A percentile compares a stretch with the other conserved stretches of the same genome.
Evolutionary conservation across 306 rosid species (phyloP).

Genomic region (Vicia sativa): DNA sequence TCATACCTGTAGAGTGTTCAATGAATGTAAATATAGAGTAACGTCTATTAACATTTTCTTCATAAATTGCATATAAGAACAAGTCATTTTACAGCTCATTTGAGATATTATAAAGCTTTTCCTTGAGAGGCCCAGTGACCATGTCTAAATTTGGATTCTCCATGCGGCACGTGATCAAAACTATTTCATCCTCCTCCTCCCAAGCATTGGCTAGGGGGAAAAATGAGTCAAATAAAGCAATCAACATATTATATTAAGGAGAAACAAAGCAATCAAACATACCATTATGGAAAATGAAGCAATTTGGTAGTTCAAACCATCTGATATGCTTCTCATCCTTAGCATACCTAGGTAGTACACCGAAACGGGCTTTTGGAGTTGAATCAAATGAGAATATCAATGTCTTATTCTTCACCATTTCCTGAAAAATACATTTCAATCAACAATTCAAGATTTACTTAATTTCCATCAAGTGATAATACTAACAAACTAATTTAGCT

Average conservation of each 20-base stretch:
- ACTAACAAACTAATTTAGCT: background rate
- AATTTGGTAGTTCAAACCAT: slow-evolving; percentile 98
- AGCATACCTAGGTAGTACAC: slow-evolving; percentile 91
- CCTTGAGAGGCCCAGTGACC: slow-evolving; percentile 65
- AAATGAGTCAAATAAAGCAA: slow-evolving; percentile 9
- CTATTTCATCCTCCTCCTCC: slow-evolving; percentile 97
- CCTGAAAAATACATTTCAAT: slow-evolving; percentile 58
- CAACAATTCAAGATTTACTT: slow-evolving; percentile 28
- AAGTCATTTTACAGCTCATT: slow-evolving; percentile 71
- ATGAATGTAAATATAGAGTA: slow-evolving; percentile 32
- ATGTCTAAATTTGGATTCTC: slow-evolving; percentile 72
- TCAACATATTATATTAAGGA: slow-evolving; percentile 21
- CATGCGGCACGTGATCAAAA: slow-evolving; percentile 84
- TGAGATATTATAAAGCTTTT: slow-evolving; percentile 71
- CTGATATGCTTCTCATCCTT: slow-evolving; percentile 75
- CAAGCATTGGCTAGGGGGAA: slow-evolving; percentile 79
- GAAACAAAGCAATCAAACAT: slow-evolving; percentile 22
- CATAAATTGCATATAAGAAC: slow-evolving; percentile 27
- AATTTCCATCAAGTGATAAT: slow-evolving; percentile 1
- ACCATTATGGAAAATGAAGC: slow-evolving; percentile 98
- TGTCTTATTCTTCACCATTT: slow-evolving; percentile 91
- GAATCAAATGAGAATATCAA: slow-evolving; percentile 77
- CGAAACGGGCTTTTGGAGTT: slow-evolving; percentile 87
- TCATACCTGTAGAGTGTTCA: slow-evolving; percentile 63
- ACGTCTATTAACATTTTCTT: background rate